Evolutionary conservation across 2,329 filamentous ascomycete genomes (phyloP).

Genomic region (Pleoardoris graminearum): DNA sequence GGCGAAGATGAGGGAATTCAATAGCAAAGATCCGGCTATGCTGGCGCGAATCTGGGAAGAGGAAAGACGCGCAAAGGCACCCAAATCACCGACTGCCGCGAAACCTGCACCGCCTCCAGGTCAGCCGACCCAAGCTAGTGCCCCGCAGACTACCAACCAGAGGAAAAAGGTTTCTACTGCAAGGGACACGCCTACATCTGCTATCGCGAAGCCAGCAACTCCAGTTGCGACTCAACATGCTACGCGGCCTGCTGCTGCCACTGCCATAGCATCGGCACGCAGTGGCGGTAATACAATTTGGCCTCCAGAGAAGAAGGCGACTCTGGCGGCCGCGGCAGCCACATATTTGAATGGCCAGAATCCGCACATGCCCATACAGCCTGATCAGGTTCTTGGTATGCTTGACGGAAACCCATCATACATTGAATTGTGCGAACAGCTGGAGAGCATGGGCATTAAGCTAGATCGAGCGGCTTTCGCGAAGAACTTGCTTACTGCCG

Average conservation of each 20-base stretch:
- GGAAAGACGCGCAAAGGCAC: constrained; percentile 49
- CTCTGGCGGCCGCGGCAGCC: constrained; percentile 55
- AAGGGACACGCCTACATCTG: constrained; percentile 14
- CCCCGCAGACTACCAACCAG: constrained; percentile 23
- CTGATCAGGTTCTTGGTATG: constrained; percentile 50
- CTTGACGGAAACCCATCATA: constrained; percentile 60
- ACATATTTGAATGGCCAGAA: constrained; percentile 54
- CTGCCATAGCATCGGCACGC: constrained; percentile 13
- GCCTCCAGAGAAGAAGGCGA: constrained; percentile 56
- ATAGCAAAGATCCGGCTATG: constrained; percentile 57
- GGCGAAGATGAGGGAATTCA: constrained; percentile 61
- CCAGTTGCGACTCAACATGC: not conserved
- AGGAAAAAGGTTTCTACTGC: constrained; percentile 26
- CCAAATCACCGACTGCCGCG: constrained; percentile 30
- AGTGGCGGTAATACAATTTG: constrained; percentile 49
- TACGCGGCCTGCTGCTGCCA: not conserved
- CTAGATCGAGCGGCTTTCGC: constrained; percentile 60
- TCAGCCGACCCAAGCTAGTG: constrained; percentile 14
- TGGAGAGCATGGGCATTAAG: constrained; percentile 55
- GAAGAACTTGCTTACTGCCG: constrained; percentile 52
- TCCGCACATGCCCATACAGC: constrained; percentile 40
- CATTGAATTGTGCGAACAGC: constrained; percentile 56
- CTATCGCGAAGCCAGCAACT: not conserved
- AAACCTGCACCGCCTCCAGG: constrained; percentile 27
- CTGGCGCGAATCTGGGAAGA: constrained; percentile 62